Evolutionary conservation across 441 rosid genomes (phyloP).

Genomic region (Brassica balearica): DNA sequence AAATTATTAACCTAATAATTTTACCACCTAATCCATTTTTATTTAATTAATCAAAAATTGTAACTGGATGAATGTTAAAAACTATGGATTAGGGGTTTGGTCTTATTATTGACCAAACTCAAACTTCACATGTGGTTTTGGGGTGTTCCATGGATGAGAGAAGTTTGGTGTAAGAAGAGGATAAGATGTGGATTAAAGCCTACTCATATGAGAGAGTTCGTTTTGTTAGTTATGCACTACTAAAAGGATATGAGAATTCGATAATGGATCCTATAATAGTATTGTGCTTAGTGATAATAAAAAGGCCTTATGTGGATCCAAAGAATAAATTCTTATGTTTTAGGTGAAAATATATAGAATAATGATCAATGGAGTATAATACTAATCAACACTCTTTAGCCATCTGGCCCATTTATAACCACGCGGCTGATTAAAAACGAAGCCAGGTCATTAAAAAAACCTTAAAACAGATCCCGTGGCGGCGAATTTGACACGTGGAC

Average conservation of each 20-base stretch:
- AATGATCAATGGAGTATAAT: no score
- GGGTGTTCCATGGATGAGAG: background rate
- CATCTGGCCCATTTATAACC: no score
- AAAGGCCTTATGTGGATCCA: background rate
- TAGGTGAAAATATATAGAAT: no score
- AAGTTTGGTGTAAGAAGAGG: slow-evolving; percentile 7
- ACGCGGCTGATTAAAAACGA: background rate
- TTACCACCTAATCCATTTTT: background rate
- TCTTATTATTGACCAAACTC: background rate
- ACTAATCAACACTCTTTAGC: no score
- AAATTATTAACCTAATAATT: background rate
- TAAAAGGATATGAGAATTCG: no score
- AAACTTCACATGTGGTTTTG: background rate
- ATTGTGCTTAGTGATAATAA: background rate
- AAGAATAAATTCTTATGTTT: background rate
- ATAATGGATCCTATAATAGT: background rate
- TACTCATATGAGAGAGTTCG: background rate
- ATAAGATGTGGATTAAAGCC: slow-evolving; percentile 5
- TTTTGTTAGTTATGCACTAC: no score
- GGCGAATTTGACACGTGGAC: background rate
- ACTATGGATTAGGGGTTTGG: background rate
- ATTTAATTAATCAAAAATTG: background rate
- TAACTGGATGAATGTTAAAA: background rate
- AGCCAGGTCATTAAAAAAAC: background rate
- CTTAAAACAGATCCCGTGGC: slow-evolving; percentile 26